Conservation (phyloP, 805 yeast species). For the Metschnikowia koreensis region DNA sequence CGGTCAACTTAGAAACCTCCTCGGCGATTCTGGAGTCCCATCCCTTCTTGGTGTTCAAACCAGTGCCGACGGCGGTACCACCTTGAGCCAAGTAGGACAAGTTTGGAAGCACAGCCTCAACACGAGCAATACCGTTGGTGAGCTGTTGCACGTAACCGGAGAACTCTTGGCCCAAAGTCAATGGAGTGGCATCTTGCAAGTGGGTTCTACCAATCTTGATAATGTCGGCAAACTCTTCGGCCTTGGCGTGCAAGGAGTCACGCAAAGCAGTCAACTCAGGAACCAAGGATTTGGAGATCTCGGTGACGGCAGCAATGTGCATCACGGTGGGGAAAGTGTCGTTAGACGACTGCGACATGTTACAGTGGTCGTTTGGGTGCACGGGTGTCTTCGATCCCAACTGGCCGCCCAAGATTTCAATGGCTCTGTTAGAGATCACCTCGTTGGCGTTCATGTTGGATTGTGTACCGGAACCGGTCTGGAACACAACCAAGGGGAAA, state of each 20-base stretch:
- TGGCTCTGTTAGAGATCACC: conserved; percentile 97
- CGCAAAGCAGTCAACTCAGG: conserved; percentile 80
- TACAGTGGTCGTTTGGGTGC: conserved; percentile 98
- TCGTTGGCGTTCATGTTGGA: conserved; percentile 99
- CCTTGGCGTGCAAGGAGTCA: conserved; percentile 72
- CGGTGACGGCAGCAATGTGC: conserved; percentile 98
- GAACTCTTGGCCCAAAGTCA: conserved; percentile 97
- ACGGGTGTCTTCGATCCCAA: conserved; percentile 91
- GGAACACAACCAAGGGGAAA: conserved; percentile 98
- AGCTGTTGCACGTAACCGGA: conserved; percentile 94
- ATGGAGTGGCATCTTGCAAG: conserved; percentile 97
- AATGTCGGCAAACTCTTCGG: conserved; percentile 81
- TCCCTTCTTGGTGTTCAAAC: conserved; percentile 90
- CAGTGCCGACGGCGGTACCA: conserved; percentile 99
- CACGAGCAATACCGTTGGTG: conserved; percentile 84
- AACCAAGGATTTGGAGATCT: conserved; percentile 68
- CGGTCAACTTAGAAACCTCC: conserved; percentile 82
- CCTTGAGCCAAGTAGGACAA: conserved; percentile 92
- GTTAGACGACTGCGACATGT: conserved; percentile 97
- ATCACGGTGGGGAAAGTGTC: conserved; percentile 99
- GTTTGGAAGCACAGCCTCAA: conserved; percentile 72
- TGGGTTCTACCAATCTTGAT: conserved; percentile 99
- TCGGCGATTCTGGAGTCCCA: conserved; percentile 85
- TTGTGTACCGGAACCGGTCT: conserved; percentile 98
- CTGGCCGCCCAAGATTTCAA: conserved; percentile 89